phyloP scores from a whole-genome alignment of 1,284 basidiomycete species.

The Leccinum ponderosum region DNA sequence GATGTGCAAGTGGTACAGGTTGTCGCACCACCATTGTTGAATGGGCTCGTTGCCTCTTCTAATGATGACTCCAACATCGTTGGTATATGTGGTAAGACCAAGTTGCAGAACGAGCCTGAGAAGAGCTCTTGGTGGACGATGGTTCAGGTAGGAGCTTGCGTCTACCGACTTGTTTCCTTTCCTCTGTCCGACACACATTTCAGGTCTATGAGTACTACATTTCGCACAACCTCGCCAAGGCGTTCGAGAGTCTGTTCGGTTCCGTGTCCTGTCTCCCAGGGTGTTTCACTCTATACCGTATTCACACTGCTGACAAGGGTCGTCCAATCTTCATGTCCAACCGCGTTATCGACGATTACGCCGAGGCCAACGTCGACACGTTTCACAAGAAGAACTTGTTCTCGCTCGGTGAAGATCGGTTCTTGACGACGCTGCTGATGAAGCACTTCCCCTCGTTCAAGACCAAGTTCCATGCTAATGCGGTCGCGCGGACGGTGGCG shows the following conservation, averaged over 20 bases:
- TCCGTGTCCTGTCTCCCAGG: slow-evolving; percentile 53
- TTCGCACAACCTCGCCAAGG: slow-evolving; percentile 82
- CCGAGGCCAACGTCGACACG: slow-evolving; percentile 90
- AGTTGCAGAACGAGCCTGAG: not conserved
- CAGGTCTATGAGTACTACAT: slow-evolving; percentile 89
- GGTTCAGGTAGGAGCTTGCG: not conserved
- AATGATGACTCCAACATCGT: not conserved
- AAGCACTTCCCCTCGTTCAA: slow-evolving; percentile 93
- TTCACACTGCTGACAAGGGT: slow-evolving; percentile 80
- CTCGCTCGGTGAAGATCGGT: slow-evolving; percentile 52
- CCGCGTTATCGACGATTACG: slow-evolving; percentile 94
- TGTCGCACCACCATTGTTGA: not conserved
- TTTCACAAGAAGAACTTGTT: slow-evolving; percentile 98
- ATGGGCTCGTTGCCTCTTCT: not conserved
- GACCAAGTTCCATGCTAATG: too few species aligned
- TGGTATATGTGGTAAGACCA: not conserved
- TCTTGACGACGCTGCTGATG: slow-evolving; percentile 85
- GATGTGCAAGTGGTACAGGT: not conserved
- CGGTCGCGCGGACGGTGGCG: too few species aligned
- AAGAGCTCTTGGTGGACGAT: not conserved
- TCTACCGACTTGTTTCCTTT: slow-evolving; percentile 42
- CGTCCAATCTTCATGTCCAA: slow-evolving; percentile 97
- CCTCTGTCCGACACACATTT: slow-evolving; percentile 8
- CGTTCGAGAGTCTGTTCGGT: slow-evolving; percentile 82
- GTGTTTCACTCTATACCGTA: slow-evolving; percentile 34